Percentiles rank a stretch among this genome's conserved stretches.
phyloP scores from a whole-genome alignment of 306 rosid species.

The Hippophae gyantsensis region DNA sequence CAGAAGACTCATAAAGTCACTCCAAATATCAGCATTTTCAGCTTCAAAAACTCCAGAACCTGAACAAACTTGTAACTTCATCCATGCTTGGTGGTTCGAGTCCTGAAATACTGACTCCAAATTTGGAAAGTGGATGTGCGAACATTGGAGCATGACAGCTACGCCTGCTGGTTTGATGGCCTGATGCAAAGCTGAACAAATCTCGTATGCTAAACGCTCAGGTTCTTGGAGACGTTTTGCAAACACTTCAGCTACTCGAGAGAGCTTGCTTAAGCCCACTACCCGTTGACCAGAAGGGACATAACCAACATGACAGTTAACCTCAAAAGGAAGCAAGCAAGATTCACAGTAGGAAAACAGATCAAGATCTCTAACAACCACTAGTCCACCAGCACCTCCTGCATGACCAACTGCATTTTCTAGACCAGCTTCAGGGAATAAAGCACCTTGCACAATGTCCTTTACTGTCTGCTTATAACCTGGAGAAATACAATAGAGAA shows the following conservation, averaged over 20 bases:
- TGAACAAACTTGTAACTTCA: constrained; percentile 47
- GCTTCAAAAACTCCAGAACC: constrained; percentile 76
- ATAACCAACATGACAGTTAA: constrained; percentile 86
- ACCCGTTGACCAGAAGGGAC: constrained; percentile 78
- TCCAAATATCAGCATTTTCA: constrained; percentile 49
- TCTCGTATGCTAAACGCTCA: constrained; percentile 48
- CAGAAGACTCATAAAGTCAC: constrained; percentile 63
- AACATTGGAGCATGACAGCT: constrained; percentile 59
- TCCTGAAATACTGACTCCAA: constrained; percentile 50
- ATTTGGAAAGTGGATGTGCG: constrained; percentile 63
- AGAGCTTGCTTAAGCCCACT: constrained; percentile 86
- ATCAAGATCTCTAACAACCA: constrained; percentile 82
- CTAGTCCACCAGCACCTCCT: constrained; percentile 94
- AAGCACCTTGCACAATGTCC: constrained; percentile 85
- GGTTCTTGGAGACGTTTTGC: constrained; percentile 68
- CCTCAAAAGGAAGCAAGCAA: constrained; percentile 90
- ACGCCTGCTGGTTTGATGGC: constrained; percentile 89
- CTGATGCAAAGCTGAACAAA: constrained; percentile 46
- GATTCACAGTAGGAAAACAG: constrained; percentile 86
- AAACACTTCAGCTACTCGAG: constrained; percentile 62
- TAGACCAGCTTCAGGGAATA: constrained; percentile 89
- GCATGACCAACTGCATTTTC: constrained; percentile 70
- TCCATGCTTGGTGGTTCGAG: constrained; percentile 56
- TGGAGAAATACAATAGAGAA: constrained; percentile 17
- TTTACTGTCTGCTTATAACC: constrained; percentile 69